Evolutionary conservation across 305 asterid species (phyloP).

Genomic region (Lippia alba): DNA sequence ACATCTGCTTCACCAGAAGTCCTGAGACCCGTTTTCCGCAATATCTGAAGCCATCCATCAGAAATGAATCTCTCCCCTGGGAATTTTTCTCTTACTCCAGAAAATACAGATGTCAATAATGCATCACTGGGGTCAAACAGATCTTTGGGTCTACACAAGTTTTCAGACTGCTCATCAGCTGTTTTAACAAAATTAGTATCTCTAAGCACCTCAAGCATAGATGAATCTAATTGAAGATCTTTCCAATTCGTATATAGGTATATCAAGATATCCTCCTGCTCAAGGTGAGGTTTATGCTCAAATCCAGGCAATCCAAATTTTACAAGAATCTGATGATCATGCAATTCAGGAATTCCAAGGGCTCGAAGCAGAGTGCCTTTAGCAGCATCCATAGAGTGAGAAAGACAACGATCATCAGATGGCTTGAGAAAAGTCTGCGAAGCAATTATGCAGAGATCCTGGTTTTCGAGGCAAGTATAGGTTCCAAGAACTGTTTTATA

Average conservation of each 20-base stretch:
- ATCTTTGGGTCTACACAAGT: slow-evolving; percentile 71
- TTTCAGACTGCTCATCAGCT: slow-evolving; percentile 71
- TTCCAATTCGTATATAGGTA: slow-evolving; percentile 83
- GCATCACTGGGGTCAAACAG: slow-evolving; percentile 87
- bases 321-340: slow-evolving; percentile 79
- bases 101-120: slow-evolving; percentile 76
- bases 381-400: slow-evolving; percentile 58
- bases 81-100: slow-evolving; percentile 77
- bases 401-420: slow-evolving; percentile 74
- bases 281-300: slow-evolving; percentile 67
- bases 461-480: slow-evolving; percentile 62
- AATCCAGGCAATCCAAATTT: slow-evolving; percentile 86
- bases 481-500: slow-evolving; percentile 81
- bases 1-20: slow-evolving; percentile 83
- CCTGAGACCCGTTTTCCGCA: slow-evolving; percentile 84
- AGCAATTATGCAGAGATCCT: slow-evolving; percentile 78
- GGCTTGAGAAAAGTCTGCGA: slow-evolving; percentile 92
- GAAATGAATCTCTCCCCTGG: slow-evolving; percentile 94
- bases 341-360: slow-evolving; percentile 86
- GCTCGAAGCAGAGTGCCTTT: slow-evolving; percentile 78
- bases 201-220: slow-evolving; percentile 74
- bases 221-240: slow-evolving; percentile 77
- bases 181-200: slow-evolving; percentile 79
- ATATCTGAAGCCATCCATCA: slow-evolving; percentile 86
- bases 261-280: slow-evolving; percentile 89